phyloP scores from a whole-genome alignment of 129 eudicot species.

The Flaveria ramosissima region DNA sequence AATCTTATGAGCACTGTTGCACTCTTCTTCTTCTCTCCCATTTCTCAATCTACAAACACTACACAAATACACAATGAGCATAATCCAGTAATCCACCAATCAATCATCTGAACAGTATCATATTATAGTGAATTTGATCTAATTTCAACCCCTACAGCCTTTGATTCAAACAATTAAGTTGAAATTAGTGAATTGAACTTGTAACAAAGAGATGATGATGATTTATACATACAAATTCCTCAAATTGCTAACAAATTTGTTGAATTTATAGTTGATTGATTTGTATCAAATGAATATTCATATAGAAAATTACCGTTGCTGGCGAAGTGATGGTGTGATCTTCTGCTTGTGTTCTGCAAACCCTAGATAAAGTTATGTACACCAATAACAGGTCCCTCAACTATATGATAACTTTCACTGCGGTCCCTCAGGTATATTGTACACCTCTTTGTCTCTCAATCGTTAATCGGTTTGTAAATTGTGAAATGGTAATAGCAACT shows the following conservation, averaged over 20 bases:
- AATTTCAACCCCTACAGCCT: neutral
- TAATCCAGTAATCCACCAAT: slow-evolving; percentile 1
- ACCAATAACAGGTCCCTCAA: slow-evolving; percentile 1
- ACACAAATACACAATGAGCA: slow-evolving; percentile 14
- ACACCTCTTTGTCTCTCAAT: too few relatives aligned
- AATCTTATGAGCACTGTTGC: slow-evolving; percentile 68
- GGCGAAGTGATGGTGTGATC: too few relatives aligned
- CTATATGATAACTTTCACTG: slow-evolving; percentile 12
- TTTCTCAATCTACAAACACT: slow-evolving; percentile 30
- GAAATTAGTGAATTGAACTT: neutral
- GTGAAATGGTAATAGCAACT: too few relatives aligned
- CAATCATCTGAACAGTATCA: neutral
- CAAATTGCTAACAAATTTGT: neutral
- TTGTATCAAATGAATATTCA: too few relatives aligned
- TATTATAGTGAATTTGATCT: too few relatives aligned
- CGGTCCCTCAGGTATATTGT: too few relatives aligned
- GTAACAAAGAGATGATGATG: slow-evolving; percentile 9
- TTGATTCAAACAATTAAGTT: neutral
- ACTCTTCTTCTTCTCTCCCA: slow-evolving; percentile 94
- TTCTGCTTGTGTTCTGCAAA: neutral
- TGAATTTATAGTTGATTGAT: too few relatives aligned
- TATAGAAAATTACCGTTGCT: too few relatives aligned
- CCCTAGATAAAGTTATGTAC: slow-evolving; percentile 17
- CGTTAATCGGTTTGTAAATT: too few relatives aligned
- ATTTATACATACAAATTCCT: neutral